phyloP scores from a whole-genome alignment of 495 filamentous ascomycete species.

The Pyrenopolyporus hunteri region DNA sequence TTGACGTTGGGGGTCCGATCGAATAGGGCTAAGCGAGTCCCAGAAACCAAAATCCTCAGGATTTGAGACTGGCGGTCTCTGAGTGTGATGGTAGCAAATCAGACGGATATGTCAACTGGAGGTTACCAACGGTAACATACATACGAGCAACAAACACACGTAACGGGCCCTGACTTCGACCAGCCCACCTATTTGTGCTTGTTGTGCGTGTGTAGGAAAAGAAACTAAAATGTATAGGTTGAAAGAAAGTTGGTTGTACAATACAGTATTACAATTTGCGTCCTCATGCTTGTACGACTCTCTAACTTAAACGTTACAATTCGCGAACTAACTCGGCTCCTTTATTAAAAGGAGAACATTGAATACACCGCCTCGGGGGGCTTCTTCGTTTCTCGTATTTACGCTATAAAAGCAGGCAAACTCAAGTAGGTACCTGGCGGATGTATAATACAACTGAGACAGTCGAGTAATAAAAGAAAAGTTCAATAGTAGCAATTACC shows the following conservation, averaged over 20 bases:
- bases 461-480: constrained; percentile 10
- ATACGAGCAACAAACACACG: background rate
- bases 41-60: background rate
- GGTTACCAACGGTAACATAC: constrained; percentile 13
- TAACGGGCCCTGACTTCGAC: too few relatives aligned
- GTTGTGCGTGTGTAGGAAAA: too few relatives aligned
- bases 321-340: too few relatives aligned
- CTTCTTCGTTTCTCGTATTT: background rate
- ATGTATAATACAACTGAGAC: constrained; percentile 14
- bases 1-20: constrained; percentile 14
- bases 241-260: constrained; percentile 1
- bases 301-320: too few relatives aligned
- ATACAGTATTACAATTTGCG: background rate
- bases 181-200: too few relatives aligned
- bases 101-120: background rate
- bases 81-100: too few relatives aligned
- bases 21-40: constrained; percentile 2
- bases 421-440: too few relatives aligned
- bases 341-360: background rate
- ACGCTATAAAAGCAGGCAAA: too few relatives aligned
- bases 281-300: background rate
- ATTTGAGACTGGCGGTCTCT: too few relatives aligned
- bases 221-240: background rate
- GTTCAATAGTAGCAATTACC: constrained; percentile 7
- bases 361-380: background rate